Evolutionary conservation across 768 basidiomycete species (phyloP).

Genomic region (Trametes cubensis): DNA sequence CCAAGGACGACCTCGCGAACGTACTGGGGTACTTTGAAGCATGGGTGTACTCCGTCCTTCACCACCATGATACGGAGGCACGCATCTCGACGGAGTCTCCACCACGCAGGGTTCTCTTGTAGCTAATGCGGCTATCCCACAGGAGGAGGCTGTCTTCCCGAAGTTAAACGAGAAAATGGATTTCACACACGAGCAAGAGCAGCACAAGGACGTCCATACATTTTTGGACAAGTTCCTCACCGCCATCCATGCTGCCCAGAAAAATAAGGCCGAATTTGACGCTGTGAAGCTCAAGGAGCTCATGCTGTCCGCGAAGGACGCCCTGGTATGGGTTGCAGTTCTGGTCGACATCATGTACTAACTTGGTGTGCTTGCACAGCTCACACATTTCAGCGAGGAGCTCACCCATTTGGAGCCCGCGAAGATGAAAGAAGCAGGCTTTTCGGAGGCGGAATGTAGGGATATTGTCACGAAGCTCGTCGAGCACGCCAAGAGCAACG

Average conservation of each 20-base stretch:
- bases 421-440: conserved; percentile 33
- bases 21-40: conserved; percentile 45
- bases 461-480: conserved; percentile 34
- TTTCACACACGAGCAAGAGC: conserved; percentile 39
- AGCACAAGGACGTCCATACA: conserved; percentile 40
- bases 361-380: conserved; percentile 25
- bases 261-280: conserved; percentile 37
- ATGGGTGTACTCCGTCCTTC: conserved; percentile 40
- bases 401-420: conserved; percentile 38
- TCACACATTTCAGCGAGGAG: conserved; percentile 43
- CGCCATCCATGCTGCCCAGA: conserved; percentile 30
- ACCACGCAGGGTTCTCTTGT: too few species aligned
- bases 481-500: conserved; percentile 37
- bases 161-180: conserved; percentile 42
- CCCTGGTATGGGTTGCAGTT: conserved; percentile 38
- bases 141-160: conserved; percentile 41
- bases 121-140: background rate
- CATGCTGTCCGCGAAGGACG: conserved; percentile 35
- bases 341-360: background rate
- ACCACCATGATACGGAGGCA: conserved; percentile 41
- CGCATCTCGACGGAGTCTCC: too few species aligned
- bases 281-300: conserved; percentile 31
- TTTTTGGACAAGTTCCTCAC: conserved; percentile 33
- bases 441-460: conserved; percentile 35
- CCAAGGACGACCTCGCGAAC: conserved; percentile 41